These are phyloP conservation scores for Lycium ferocissimum DNA, from an alignment of 257 asterid genomes.

Conservation along the genomic window DNA sequence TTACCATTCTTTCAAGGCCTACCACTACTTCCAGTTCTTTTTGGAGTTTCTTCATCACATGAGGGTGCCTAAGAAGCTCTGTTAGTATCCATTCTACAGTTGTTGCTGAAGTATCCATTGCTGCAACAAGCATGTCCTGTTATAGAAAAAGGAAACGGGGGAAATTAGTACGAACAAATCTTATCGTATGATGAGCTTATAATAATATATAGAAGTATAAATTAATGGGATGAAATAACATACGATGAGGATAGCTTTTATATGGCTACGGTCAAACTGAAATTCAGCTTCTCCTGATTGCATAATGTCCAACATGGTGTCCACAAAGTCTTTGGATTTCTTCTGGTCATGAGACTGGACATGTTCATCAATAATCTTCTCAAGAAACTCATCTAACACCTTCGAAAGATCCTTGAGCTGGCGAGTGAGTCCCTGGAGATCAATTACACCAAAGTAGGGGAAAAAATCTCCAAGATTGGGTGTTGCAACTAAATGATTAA, in stretches of 20 bases:
- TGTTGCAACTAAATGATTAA: neutral
- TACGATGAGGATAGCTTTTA: neutral
- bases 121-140: neutral
- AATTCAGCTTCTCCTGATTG: neutral
- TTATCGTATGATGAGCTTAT: neutral
- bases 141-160: neutral
- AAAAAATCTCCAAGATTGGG: slow-evolving; percentile 15
- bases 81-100: neutral
- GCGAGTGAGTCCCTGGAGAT: neutral
- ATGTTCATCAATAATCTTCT: slow-evolving; percentile 26
- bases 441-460: neutral
- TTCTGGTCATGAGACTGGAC: neutral
- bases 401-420: neutral
- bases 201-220: neutral
- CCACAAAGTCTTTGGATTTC: neutral
- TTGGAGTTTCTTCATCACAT: slow-evolving; percentile 18
- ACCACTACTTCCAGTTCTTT: neutral
- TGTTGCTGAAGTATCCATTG: neutral
- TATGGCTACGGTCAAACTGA: neutral
- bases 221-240: neutral
- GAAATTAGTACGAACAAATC: neutral
- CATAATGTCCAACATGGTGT: neutral
- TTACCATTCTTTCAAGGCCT: neutral
- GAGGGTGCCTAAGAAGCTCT: neutral
- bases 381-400: slow-evolving; percentile 22